Conservation (phyloP, 1,284 basidiomycete genomes). For the Ganoderma meredithae region DNA sequence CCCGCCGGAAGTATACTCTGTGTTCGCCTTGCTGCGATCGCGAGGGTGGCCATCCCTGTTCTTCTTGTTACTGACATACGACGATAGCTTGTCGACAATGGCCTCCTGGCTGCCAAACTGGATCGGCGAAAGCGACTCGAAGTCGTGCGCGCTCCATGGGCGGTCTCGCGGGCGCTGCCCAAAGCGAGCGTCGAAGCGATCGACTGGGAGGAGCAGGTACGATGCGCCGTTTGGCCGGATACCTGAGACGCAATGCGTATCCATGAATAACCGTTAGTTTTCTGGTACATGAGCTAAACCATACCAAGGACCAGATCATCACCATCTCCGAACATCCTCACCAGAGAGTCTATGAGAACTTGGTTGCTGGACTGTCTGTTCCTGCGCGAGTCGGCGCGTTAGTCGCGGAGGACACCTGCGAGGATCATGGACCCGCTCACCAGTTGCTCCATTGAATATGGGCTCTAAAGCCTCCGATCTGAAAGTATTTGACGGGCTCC, state of each 20-base stretch:
- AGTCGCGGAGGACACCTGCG: background rate
- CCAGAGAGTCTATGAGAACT: conserved; percentile 11
- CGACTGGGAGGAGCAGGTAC: conserved; percentile 40
- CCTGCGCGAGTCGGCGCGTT: background rate
- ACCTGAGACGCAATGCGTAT: conserved; percentile 30
- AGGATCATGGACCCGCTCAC: conserved; percentile 24
- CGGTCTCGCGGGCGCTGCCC: conserved; percentile 5
- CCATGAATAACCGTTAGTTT: background rate
- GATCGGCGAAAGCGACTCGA: conserved; percentile 45
- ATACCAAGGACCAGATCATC: conserved; percentile 34
- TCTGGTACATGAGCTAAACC: background rate
- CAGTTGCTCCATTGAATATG: conserved; percentile 35
- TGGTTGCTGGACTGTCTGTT: conserved; percentile 25
- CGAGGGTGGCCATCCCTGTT: conserved; percentile 27
- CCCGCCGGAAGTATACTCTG: conserved; percentile 32
- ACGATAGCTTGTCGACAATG: conserved; percentile 39
- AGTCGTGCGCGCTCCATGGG: conserved; percentile 30
- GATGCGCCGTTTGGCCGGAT: conserved; percentile 44
- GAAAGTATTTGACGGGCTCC: conserved; percentile 37
- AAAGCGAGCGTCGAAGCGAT: conserved; percentile 24
- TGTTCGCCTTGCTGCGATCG: conserved; percentile 44
- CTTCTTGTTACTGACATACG: conserved; percentile 37
- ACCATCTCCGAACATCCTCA: conserved; percentile 11
- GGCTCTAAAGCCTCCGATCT: conserved; percentile 42
- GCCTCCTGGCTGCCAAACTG: conserved; percentile 35